Conservation (phyloP, 768 basidiomycete species). For the Amanita exitialis region DNA sequence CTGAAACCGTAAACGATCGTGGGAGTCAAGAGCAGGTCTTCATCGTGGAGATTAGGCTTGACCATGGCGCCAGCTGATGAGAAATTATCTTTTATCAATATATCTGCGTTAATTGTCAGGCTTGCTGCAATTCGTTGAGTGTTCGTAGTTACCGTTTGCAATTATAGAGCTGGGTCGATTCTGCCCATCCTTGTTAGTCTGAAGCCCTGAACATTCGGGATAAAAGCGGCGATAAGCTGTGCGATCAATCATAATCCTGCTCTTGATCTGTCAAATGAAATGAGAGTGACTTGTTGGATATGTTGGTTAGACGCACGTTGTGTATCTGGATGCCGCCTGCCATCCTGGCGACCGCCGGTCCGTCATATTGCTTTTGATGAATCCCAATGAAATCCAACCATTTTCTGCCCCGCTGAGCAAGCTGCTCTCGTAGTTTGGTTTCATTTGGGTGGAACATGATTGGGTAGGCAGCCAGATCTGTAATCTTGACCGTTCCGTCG, state of each 20-base stretch:
- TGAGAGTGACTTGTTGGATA: background rate
- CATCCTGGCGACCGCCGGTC: conserved; percentile 32
- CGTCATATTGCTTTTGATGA: conserved; percentile 49
- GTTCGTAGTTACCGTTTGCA: background rate
- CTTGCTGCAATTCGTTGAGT: background rate
- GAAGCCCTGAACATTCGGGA: conserved; percentile 37
- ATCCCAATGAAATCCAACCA: conserved; percentile 44
- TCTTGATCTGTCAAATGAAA: conserved; percentile 28
- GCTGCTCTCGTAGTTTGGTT: conserved; percentile 25
- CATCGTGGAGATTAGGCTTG: conserved; percentile 32
- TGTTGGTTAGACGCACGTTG: conserved; percentile 26
- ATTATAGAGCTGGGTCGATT: background rate
- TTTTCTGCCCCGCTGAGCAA: conserved; percentile 42
- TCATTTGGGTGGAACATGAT: conserved; percentile 39
- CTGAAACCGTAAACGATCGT: conserved; percentile 56
- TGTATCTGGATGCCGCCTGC: conserved; percentile 32
- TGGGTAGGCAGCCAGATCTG: conserved; percentile 40
- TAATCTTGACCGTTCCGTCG: conserved; percentile 42
- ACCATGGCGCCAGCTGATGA: background rate
- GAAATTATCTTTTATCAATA: background rate
- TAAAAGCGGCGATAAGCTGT: conserved; percentile 44
- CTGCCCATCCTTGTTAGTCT: conserved; percentile 11
- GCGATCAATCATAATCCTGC: conserved; percentile 54
- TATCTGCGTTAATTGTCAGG: background rate
- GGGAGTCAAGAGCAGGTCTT: conserved; percentile 45